These are phyloP conservation scores for Prunus campanulata DNA, from an alignment of 306 rosid species.

Conservation along the genomic window DNA sequence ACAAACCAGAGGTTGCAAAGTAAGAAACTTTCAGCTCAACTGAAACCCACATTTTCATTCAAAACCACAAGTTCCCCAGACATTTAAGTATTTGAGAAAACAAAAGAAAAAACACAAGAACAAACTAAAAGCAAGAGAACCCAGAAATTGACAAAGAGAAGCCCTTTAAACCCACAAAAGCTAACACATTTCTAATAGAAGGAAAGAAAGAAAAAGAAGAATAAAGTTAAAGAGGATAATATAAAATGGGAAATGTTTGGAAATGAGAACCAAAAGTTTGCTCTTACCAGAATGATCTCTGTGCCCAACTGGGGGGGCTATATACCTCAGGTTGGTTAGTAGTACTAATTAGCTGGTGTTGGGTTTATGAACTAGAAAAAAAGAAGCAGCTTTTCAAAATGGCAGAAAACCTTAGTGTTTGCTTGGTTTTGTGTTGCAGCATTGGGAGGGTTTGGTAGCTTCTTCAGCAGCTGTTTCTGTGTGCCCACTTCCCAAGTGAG, in stretches of 20 bases:
- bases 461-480: conserved; percentile 20
- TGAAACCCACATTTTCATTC: conserved; percentile 4
- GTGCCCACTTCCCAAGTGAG: conserved; percentile 51
- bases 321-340: neutral
- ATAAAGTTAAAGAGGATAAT: neutral
- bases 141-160: neutral
- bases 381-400: neutral
- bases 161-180: neutral
- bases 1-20: neutral
- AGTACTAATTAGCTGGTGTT: neutral
- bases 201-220: neutral
- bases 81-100: neutral
- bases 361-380: neutral
- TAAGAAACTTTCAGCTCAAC: conserved; percentile 4
- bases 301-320: conserved; percentile 3
- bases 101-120: neutral
- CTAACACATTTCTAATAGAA: neutral
- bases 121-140: neutral
- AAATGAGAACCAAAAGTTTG: neutral
- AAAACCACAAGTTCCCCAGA: conserved; percentile 8
- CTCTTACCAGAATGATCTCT: conserved; percentile 25
- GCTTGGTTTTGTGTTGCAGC: neutral
- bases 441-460: conserved; percentile 13
- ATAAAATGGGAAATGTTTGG: neutral
- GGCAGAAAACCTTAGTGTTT: conserved; percentile 24